A percentile compares a stretch with the other conserved stretches of the same genome.
Conservation (phyloP, 2,329 filamentous ascomycete genomes). For the Colletotrichum sublineola region DNA sequence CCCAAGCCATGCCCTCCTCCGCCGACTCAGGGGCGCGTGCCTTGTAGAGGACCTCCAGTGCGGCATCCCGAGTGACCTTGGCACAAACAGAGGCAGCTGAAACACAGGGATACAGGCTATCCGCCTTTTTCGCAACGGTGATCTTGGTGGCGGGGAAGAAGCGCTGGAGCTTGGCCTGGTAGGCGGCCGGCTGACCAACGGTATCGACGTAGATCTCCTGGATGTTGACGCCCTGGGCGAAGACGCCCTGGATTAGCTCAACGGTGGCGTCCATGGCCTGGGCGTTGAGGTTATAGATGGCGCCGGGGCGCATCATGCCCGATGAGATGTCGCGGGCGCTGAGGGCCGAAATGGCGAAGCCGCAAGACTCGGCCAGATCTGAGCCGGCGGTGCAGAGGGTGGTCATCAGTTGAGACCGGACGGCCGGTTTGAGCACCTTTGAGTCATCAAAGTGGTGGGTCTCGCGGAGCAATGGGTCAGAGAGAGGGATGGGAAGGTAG, state of each 20-base stretch:
- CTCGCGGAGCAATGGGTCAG: constrained; percentile 80
- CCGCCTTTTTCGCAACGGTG: constrained; percentile 90
- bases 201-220: constrained; percentile 96
- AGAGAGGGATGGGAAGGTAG: constrained; percentile 79
- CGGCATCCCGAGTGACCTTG: constrained; percentile 94
- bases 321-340: constrained; percentile 87
- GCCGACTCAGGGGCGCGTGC: constrained; percentile 50
- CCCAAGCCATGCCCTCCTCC: constrained; percentile 73
- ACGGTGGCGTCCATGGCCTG: constrained; percentile 96
- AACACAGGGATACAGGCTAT: constrained; percentile 91
- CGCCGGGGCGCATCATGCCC: constrained; percentile 77
- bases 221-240: constrained; percentile 83
- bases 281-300: constrained; percentile 90
- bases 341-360: constrained; percentile 86
- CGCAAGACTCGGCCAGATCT: constrained; percentile 69
- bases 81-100: constrained; percentile 95
- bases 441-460: constrained; percentile 94
- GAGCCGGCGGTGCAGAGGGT: constrained; percentile 75
- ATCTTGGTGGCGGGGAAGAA: constrained; percentile 84
- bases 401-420: constrained; percentile 78
- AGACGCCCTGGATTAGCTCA: constrained; percentile 81
- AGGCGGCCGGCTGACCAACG: constrained; percentile 83
- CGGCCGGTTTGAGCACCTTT: constrained; percentile 86
- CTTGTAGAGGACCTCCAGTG: constrained; percentile 83
- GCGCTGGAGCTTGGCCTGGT: constrained; percentile 86